phyloP scores from a whole-genome alignment of 164 flowering plant genomes.

The Houttuynia cordata region DNA sequence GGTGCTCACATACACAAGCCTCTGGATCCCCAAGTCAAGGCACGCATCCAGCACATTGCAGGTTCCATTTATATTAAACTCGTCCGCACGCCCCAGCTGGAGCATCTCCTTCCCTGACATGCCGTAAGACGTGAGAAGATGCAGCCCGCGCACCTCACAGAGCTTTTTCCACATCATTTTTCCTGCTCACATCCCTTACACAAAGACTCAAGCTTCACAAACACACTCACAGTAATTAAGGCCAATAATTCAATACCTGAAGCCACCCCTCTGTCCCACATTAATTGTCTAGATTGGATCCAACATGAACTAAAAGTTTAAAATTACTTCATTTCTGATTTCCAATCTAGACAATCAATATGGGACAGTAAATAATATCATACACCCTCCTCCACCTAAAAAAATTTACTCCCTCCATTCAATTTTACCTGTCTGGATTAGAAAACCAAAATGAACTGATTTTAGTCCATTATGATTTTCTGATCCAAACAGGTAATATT shows the following conservation, averaged over 20 bases:
- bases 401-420: not conserved
- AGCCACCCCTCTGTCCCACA: too few relatives aligned
- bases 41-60: constrained; percentile 72
- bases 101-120: constrained; percentile 99
- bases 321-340: too few relatives aligned
- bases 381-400: too few relatives aligned
- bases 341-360: too few relatives aligned
- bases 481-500: too few relatives aligned
- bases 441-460: too few relatives aligned
- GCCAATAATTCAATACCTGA: not conserved
- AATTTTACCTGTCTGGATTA: too few relatives aligned
- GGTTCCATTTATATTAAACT: constrained; percentile 78
- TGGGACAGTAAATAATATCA: too few relatives aligned
- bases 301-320: too few relatives aligned
- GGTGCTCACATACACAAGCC: constrained; percentile 88
- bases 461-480: too few relatives aligned
- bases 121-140: constrained; percentile 94
- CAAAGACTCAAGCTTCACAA: not conserved
- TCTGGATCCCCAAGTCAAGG: constrained; percentile 42
- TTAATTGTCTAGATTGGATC: too few relatives aligned
- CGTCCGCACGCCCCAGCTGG: constrained; percentile 67
- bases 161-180: constrained; percentile 64
- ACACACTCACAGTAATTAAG: not conserved
- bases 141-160: constrained; percentile 66
- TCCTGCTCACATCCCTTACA: constrained; percentile 50